These are phyloP conservation scores for Eucalyptus curtisii DNA, from an alignment of 345 rosid species.

Conservation along the genomic window DNA sequence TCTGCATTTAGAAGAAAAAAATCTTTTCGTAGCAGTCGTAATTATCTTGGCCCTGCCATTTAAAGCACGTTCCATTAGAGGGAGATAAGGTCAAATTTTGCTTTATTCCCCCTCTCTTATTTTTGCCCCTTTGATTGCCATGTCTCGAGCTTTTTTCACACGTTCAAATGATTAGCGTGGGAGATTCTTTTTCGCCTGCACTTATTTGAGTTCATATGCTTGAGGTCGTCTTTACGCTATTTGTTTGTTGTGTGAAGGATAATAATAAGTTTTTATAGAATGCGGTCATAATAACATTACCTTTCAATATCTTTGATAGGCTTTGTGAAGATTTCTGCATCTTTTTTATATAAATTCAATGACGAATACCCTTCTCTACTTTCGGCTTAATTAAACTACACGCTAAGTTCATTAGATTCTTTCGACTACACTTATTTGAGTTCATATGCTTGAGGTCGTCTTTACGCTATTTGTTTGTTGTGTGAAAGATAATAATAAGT, in stretches of 20 bases:
- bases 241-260: not conserved
- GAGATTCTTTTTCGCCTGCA: not conserved
- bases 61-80: not conserved
- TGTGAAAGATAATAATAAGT: not conserved
- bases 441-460: no score
- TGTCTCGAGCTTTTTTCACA: not conserved
- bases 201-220: not conserved
- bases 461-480: not conserved
- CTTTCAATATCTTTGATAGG: not conserved
- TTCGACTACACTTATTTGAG: no score
- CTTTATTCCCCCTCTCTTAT: not conserved
- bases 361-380: not conserved
- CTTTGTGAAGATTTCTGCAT: not conserved
- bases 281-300: not conserved
- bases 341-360: not conserved
- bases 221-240: not conserved
- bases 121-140: not conserved
- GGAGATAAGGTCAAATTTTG: not conserved
- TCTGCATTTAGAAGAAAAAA: not conserved
- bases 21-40: not conserved
- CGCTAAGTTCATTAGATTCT: not conserved
- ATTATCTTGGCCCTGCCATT: not conserved
- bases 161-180: not conserved
- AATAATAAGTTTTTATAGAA: not conserved
- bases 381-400: not conserved